phyloP scores from a whole-genome alignment of 2,329 filamentous ascomycete genomes.

The Ascochyta pisi region DNA sequence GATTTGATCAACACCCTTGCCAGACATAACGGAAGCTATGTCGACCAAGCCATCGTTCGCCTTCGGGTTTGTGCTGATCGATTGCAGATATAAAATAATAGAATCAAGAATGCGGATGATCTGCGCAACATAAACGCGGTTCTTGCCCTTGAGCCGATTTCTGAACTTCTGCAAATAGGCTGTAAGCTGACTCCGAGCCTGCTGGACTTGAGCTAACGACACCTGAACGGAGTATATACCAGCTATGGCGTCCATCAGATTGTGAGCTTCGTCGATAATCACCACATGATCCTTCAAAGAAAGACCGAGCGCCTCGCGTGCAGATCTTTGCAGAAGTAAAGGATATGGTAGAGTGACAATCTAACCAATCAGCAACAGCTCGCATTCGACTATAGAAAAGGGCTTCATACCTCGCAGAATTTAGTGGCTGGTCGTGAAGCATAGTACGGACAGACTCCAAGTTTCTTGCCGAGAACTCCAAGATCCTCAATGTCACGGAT shows the following conservation, averaged over 20 bases:
- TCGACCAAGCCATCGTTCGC: conserved; percentile 71
- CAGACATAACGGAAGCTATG: conserved; percentile 74
- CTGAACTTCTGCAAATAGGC: conserved; percentile 87
- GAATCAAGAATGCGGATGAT: conserved; percentile 84
- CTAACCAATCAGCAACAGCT: conserved; percentile 44
- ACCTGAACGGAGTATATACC: conserved; percentile 84
- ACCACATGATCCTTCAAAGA: conserved; percentile 87
- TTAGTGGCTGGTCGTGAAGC: conserved; percentile 86
- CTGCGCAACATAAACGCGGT: conserved; percentile 89
- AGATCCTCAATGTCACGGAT: conserved; percentile 95
- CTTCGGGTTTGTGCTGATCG: conserved; percentile 50
- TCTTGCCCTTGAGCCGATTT: conserved; percentile 86
- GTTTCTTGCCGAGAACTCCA: conserved; percentile 74
- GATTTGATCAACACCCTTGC: conserved; percentile 92
- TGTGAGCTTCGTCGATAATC: conserved; percentile 98
- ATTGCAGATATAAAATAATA: conserved; percentile 71
- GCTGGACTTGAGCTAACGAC: conserved; percentile 73
- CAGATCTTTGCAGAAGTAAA: conserved; percentile 82
- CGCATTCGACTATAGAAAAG: neutral
- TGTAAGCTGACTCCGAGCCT: conserved; percentile 76
- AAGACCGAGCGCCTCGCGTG: conserved; percentile 85
- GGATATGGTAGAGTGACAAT: conserved; percentile 94
- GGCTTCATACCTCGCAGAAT: conserved; percentile 68
- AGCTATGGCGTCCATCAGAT: conserved; percentile 93
- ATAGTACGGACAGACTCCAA: conserved; percentile 93